Evolutionary conservation across 192 early-diverging fungal genomes (phyloP).

Genomic region (Gonapodya sp.): DNA sequence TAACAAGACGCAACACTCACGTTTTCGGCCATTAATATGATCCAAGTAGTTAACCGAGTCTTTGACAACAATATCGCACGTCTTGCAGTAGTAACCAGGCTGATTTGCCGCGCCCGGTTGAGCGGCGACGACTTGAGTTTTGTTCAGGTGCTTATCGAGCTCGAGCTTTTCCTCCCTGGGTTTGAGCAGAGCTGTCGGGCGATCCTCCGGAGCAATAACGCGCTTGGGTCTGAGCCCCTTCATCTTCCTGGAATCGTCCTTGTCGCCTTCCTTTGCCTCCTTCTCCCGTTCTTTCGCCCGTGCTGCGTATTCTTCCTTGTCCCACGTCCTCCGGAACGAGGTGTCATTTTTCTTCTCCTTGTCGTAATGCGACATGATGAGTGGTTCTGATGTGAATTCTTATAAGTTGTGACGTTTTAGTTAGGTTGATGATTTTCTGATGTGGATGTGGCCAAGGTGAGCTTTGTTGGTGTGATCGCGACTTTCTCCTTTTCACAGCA

Average conservation of each 20-base stretch:
- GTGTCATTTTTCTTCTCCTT: not conserved
- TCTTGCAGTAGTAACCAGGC: slow-evolving; percentile 87
- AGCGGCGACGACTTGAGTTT: slow-evolving; percentile 67
- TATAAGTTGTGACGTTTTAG: too few relatives aligned
- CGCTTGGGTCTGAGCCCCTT: not conserved
- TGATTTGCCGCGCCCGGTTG: slow-evolving; percentile 29
- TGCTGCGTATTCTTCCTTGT: slow-evolving; percentile 55
- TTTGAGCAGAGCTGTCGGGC: slow-evolving; percentile 29
- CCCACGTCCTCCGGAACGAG: slow-evolving; percentile 50
- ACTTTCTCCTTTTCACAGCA: too few relatives aligned
- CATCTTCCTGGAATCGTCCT: slow-evolving; percentile 19
- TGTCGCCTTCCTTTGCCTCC: slow-evolving; percentile 24
- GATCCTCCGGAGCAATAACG: not conserved
- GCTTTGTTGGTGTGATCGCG: too few relatives aligned
- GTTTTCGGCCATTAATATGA: slow-evolving; percentile 84
- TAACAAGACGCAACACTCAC: too few relatives aligned
- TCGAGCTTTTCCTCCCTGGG: slow-evolving; percentile 52
- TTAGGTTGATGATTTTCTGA: too few relatives aligned
- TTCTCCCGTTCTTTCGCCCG: slow-evolving; percentile 54
- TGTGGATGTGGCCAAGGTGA: too few relatives aligned
- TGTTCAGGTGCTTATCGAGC: slow-evolving; percentile 66
- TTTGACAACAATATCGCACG: slow-evolving; percentile 77
- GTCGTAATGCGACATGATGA: not conserved
- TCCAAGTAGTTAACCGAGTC: slow-evolving; percentile 86
- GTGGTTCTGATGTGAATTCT: not conserved